A percentile compares a stretch with the other conserved stretches of the same genome.
These are phyloP conservation scores for Cladosporium austrohemisphaericum DNA, from an alignment of 2,329 filamentous ascomycete genomes.

Conservation along the genomic window DNA sequence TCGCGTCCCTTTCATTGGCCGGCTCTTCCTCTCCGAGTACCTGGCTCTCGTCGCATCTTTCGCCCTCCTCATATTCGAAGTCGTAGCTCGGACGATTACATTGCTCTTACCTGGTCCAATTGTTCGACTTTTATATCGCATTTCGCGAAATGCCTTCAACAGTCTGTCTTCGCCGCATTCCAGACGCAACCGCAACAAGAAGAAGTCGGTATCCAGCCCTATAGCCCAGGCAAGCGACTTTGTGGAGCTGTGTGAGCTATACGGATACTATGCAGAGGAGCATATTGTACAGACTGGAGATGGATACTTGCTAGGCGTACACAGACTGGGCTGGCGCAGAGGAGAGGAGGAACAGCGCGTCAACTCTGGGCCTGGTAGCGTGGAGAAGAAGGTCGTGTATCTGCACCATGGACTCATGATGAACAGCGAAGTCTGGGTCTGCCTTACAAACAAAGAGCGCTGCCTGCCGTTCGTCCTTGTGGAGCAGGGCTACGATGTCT, in stretches of 20 bases:
- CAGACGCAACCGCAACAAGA: conserved; percentile 63
- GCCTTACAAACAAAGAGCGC: conserved; percentile 78
- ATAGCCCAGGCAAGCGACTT: conserved; percentile 89
- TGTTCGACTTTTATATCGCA: conserved; percentile 75
- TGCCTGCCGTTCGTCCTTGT: conserved; percentile 86
- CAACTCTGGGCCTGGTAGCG: conserved; percentile 64
- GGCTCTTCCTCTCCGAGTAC: conserved; percentile 68
- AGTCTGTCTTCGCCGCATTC: conserved; percentile 66
- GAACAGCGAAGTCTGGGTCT: conserved; percentile 99
- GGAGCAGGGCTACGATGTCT: conserved; percentile 91
- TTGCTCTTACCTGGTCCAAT: conserved; percentile 79
- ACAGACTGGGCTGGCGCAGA: conserved; percentile 77
- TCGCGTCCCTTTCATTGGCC: conserved; percentile 60
- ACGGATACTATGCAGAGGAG: conserved; percentile 90
- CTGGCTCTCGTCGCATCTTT: conserved; percentile 81
- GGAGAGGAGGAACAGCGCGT: conserved; percentile 77
- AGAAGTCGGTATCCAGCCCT: conserved; percentile 52
- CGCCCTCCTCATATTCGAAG: conserved; percentile 75
- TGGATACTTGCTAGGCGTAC: conserved; percentile 86
- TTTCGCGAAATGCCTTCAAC: conserved; percentile 80
- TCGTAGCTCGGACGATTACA: conserved; percentile 78
- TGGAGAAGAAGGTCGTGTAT: conserved; percentile 84
- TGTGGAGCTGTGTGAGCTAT: conserved; percentile 85
- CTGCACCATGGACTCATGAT: conserved; percentile 94
- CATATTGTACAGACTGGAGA: conserved; percentile 93